Base-by-base conservation (phyloP, 805 yeast genomes). In the Teunomyces kruisii region DNA sequence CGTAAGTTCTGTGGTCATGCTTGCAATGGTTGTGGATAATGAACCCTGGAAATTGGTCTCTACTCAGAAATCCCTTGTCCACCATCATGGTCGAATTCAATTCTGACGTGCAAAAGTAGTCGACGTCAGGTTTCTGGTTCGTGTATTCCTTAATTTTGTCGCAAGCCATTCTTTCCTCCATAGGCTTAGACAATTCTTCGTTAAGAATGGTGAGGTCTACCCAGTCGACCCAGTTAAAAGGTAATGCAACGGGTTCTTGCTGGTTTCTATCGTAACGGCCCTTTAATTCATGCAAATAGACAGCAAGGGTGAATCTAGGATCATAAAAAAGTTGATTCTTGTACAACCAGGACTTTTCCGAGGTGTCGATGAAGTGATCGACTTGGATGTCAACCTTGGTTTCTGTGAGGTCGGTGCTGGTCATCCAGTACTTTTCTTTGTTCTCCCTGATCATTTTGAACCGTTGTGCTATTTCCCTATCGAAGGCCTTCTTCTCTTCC, bases 161-260 rank as follows among this genome's bases (percentile, higher is more conserved):
- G 42, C 64, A 60, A 2, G 49, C 32, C 7, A 50, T 41, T 16
- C 48, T 47, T 14, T 50, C 46, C 12, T 45, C 45, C 6, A 42
- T 41, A 5, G 44, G 42, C 4, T 41, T 46, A 9, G 47, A 32
- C 32, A 51, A 38, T 15, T 46, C 47, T 35, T 43, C 64, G 39
- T 68, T 62, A 47, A 76, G 58, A 15, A 64, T 62, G 7, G 72
- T 65, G 61, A 78, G 62, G 46, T 78, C 81, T 3, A 70, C 68
- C 76, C 82, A 79, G 54, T 79, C 84, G 45, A 67, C 68, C 84
- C 83, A 79, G 51, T 78, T 78, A 59, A 79, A 79, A 0, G 79
- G 50, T 1, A 53, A 45, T 8, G 44, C 46, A 9, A 37, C 69
- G 47, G 36, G 56, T 40, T 19, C 50, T 14, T 48, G 56, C 47